These are phyloP conservation scores for Kalanchoe fedtschenkoi DNA, from an alignment of 164 flowering plant genomes.

Conservation along the genomic window DNA sequence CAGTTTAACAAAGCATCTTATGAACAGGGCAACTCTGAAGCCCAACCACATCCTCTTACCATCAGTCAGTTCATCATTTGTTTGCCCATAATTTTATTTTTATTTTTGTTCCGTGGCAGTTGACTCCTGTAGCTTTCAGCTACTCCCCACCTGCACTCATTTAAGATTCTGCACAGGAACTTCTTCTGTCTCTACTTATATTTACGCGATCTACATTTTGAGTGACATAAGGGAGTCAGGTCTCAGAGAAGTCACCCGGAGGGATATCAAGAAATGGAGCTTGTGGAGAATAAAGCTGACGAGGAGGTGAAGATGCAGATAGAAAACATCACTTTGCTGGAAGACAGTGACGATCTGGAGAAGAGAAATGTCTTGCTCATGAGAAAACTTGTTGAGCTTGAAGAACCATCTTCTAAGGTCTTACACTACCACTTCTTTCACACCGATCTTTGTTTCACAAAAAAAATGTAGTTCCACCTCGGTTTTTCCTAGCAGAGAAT, in stretches of 20 bases:
- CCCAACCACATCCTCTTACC: too few species aligned
- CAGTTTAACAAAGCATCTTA: too few species aligned
- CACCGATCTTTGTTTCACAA: not conserved
- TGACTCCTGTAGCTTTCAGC: not conserved
- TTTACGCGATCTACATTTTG: not conserved
- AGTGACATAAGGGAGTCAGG: too few species aligned
- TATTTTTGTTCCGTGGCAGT: too few species aligned
- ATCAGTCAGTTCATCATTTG: too few species aligned
- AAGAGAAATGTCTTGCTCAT: not conserved
- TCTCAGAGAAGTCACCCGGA: not conserved
- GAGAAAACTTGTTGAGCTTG: not conserved
- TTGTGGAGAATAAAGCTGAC: not conserved
- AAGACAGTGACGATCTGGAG: not conserved
- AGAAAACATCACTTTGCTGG: not conserved
- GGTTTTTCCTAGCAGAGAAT: not conserved
- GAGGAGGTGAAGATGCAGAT: not conserved
- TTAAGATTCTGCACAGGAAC: not conserved
- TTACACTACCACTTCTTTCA: not conserved
- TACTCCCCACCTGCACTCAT: not conserved
- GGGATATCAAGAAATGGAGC: not conserved
- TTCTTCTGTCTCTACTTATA: not conserved
- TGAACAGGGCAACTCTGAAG: too few species aligned
- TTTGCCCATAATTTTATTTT: too few species aligned
- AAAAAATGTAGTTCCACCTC: not conserved
- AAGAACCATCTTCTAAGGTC: not conserved